A percentile compares a stretch with the other conserved stretches of the same genome.
These are phyloP conservation scores for Globisporangium recalcitrans DNA, from an alignment of 352 stramenopile species.

Conservation along the genomic window DNA sequence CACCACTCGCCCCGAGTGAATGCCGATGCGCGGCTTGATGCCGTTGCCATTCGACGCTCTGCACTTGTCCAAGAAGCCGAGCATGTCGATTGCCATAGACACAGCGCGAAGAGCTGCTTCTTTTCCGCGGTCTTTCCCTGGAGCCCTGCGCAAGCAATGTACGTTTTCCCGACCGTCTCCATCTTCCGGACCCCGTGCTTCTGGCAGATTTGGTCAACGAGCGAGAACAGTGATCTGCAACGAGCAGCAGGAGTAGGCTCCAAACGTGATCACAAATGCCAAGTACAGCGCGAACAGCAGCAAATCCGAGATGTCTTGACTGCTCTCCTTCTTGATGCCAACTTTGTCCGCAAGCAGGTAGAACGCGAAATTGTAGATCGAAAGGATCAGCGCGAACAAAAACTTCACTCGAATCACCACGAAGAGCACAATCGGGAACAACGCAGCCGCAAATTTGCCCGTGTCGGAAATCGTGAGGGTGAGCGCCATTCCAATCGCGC, in stretches of 20 bases:
- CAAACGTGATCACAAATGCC: conserved; percentile 69
- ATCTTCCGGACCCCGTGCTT: conserved; percentile 92
- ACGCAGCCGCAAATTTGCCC: conserved; percentile 71
- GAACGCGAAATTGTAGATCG: conserved; percentile 76
- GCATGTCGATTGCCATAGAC: conserved; percentile 77
- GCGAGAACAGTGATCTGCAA: conserved; percentile 88
- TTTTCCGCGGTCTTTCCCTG: conserved; percentile 71
- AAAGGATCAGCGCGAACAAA: conserved; percentile 66
- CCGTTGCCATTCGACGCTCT: conserved; percentile 71
- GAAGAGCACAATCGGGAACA: conserved; percentile 79
- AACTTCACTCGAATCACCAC: conserved; percentile 85
- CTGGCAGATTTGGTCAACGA: conserved; percentile 88
- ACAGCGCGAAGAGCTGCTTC: conserved; percentile 72
- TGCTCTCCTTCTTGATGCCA: conserved; percentile 29
- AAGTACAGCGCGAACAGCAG: conserved; percentile 73
- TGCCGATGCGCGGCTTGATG: conserved; percentile 87
- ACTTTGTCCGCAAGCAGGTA: conserved; percentile 65
- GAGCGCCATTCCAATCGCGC: conserved; percentile 63
- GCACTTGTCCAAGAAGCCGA: conserved; percentile 59
- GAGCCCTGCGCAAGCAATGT: conserved; percentile 84
- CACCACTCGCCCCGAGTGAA: conserved; percentile 88
- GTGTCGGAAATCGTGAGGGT: conserved; percentile 82
- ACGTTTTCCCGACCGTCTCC: conserved; percentile 91
- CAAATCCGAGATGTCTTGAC: conserved; percentile 34
- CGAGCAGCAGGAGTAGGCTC: conserved; percentile 73